Conservation (phyloP, 2,329 filamentous ascomycete genomes). For the Blumeria hordei region DNA sequence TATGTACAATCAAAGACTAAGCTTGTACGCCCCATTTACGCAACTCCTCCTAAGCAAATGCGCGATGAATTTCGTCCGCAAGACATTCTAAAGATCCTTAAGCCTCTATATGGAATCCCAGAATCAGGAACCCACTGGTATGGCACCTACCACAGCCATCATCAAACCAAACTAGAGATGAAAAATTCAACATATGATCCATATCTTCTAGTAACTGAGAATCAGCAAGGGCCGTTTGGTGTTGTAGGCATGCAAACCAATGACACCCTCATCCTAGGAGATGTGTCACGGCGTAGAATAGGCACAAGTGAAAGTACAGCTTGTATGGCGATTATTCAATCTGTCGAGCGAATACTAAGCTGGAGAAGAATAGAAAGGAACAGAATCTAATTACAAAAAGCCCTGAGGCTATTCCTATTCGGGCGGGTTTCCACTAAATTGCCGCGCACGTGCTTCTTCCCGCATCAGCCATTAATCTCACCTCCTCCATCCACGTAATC, state of each 20-base stretch:
- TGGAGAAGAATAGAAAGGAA: too few species aligned
- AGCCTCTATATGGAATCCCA: conserved; percentile 1
- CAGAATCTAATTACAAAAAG: too few species aligned
- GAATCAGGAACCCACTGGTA: conserved; percentile 2
- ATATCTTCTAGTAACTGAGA: background rate
- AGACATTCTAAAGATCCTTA: background rate
- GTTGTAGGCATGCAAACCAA: conserved; percentile 3
- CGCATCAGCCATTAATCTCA: too few species aligned
- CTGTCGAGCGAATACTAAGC: too few species aligned
- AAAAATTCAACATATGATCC: conserved; percentile 1
- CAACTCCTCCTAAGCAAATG: background rate
- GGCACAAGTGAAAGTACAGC: too few species aligned
- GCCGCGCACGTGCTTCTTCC: too few species aligned
- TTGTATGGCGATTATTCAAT: too few species aligned
- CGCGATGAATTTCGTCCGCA: background rate
- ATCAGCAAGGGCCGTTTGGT: background rate
- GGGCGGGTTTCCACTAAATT: too few species aligned
- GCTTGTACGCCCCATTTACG: background rate
- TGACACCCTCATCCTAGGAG: conserved; percentile 1
- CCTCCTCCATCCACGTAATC: too few species aligned
- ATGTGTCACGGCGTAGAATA: too few species aligned
- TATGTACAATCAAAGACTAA: background rate
- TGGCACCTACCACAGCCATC: background rate
- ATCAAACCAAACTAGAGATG: background rate
- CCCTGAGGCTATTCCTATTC: too few species aligned